Evolutionary conservation across 2,329 filamentous ascomycete genomes (phyloP).

Genomic region (Venturia effusa): DNA sequence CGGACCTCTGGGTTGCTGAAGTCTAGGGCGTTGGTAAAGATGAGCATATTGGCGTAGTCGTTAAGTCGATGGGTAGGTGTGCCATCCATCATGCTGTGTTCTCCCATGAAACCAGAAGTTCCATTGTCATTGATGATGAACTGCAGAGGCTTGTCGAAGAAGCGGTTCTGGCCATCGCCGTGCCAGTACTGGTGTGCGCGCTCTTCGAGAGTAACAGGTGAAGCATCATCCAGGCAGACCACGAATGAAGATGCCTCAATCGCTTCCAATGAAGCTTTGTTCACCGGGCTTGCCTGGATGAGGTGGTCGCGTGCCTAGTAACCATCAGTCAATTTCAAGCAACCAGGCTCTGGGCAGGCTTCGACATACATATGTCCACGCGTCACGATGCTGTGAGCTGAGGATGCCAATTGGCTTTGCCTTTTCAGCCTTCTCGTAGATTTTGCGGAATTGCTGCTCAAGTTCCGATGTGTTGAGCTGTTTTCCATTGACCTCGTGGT

Average conservation of each 20-base stretch:
- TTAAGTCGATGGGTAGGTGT: constrained; percentile 95
- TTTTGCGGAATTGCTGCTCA: constrained; percentile 74
- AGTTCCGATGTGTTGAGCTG: constrained; percentile 84
- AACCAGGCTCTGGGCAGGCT: constrained; percentile 10
- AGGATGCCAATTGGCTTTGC: constrained; percentile 69
- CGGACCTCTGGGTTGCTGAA: constrained; percentile 69
- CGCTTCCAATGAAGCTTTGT: constrained; percentile 64
- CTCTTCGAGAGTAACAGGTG: constrained; percentile 88
- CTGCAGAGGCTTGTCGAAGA: constrained; percentile 96
- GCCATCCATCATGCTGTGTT: constrained; percentile 99
- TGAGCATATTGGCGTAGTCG: constrained; percentile 84
- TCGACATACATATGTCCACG: constrained; percentile 63
- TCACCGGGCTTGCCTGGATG: constrained; percentile 64
- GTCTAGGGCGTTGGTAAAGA: constrained; percentile 90
- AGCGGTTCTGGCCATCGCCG: constrained; percentile 88
- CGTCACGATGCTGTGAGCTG: constrained; percentile 85
- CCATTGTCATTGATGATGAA: constrained; percentile 99
- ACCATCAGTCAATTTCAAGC: constrained; percentile 1
- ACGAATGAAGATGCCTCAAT: constrained; percentile 87
- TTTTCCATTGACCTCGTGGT: constrained; percentile 68
- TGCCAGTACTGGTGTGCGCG: constrained; percentile 97
- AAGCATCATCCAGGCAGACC: constrained; percentile 84
- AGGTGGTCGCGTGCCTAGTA: constrained; percentile 54
- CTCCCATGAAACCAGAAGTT: constrained; percentile 92
- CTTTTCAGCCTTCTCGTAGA: constrained; percentile 69